Evolutionary conservation across 2,329 filamentous ascomycete species (phyloP), one percentile per base, ranked within the genome.

Genomic region (Pseudogymnoascus sp.): DNA sequence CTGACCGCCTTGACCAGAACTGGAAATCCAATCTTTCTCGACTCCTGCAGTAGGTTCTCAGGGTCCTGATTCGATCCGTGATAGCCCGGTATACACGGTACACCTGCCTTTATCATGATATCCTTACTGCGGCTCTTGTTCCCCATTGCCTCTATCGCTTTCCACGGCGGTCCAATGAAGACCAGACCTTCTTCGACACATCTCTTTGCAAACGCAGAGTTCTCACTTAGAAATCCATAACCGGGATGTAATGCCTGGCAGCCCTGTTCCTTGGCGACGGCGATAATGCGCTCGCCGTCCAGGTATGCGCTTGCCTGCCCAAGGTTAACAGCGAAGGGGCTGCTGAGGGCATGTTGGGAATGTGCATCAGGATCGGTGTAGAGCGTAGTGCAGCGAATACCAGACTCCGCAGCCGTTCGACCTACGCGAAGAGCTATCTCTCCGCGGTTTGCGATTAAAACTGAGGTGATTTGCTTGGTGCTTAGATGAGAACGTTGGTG

Each of bases 361-460:
- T 80, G 81, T 64, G 90, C 88, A 75, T 99, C 95, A 40, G 93
- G 90, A 68, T 96, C 90, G 7, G 95, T 99, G 77, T 96, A 99
- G 64, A 99, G 83, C 0, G 93, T 97, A 0, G 93, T 97, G 17
- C 93, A 96, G 66, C 88, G 87, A 72, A 99, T 96, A 64, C 95
- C 93, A 73, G 96, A 89, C 67, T 89, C 86, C 60, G 90, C 83
- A 35, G 95, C 95, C 21, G 95, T 99, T 68, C 88, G 86, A 68
- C 93, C 89, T 68, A 99, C 95, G 69, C 95, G 90, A 74, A 99
- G 82, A 60, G 95, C 95, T 70, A 99, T 99, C 77, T 99, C 95
- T 70, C 95, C 95, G 70, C 95, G 88, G 75, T 99, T 99, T 62
- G 95, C 95, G 73, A 99, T 97, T 23, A 99, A 83, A 44, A 97